These are phyloP conservation scores for Eucalyptus tenuipes DNA, from an alignment of 345 rosid species.

Conservation along the genomic window DNA sequence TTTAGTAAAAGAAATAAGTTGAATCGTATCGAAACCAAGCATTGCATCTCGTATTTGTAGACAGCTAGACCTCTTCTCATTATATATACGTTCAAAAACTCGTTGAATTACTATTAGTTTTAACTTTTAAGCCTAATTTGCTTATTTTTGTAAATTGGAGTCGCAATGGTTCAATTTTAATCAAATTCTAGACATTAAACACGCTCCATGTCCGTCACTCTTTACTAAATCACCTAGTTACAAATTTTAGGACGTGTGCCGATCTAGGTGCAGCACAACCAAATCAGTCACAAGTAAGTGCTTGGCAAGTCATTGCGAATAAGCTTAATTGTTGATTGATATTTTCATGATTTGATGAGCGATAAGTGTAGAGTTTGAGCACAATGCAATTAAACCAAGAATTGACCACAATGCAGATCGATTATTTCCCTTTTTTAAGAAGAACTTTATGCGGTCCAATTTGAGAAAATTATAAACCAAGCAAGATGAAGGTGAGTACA, in stretches of 20 bases:
- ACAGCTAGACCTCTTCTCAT: background rate
- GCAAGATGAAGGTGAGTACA: rapidly evolving
- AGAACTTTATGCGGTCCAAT: too few relatives aligned
- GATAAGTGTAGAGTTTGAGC: background rate
- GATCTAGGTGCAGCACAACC: too few relatives aligned
- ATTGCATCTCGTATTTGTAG: too few relatives aligned
- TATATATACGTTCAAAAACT: too few relatives aligned
- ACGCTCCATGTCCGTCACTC: rapidly evolving
- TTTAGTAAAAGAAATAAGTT: background rate
- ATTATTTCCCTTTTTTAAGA: too few relatives aligned
- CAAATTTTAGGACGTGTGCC: too few relatives aligned
- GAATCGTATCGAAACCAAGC: too few relatives aligned
- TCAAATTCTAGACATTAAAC: too few relatives aligned
- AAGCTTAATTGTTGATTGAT: background rate
- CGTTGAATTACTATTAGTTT: rapidly evolving
- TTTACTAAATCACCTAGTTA: background rate
- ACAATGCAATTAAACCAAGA: background rate
- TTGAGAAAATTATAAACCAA: too few relatives aligned
- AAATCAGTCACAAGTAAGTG: rapidly evolving
- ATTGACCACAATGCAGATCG: rapidly evolving
- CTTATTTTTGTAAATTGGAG: background rate
- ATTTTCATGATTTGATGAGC: background rate
- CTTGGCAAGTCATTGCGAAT: too few relatives aligned
- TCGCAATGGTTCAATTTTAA: too few relatives aligned
- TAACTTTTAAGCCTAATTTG: too few relatives aligned